Evolutionary conservation across 495 filamentous ascomycete species (phyloP).

Genomic region (Lepraria neglecta): DNA sequence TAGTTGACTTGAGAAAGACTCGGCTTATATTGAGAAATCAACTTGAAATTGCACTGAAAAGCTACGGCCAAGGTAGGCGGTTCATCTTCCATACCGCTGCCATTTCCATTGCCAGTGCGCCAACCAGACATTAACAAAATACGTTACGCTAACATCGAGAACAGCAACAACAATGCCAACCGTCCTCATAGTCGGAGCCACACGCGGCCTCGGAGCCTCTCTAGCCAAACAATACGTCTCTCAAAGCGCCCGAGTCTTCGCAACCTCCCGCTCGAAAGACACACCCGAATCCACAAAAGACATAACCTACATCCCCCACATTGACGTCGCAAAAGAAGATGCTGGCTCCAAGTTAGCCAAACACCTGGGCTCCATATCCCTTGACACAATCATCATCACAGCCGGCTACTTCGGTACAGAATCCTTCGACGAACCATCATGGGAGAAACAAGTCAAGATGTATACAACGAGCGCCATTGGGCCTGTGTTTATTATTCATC

Average conservation of each 20-base stretch:
- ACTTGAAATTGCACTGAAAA: too few species aligned
- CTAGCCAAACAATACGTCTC: slow-evolving; percentile 54
- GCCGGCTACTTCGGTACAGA: slow-evolving; percentile 66
- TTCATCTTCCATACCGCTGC: too few species aligned
- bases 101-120: too few species aligned
- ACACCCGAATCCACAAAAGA: slow-evolving; percentile 34
- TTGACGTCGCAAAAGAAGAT: slow-evolving; percentile 51
- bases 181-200: slow-evolving; percentile 61
- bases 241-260: slow-evolving; percentile 46
- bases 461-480: slow-evolving; percentile 63
- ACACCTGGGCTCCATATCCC: slow-evolving; percentile 38
- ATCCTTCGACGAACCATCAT: slow-evolving; percentile 55
- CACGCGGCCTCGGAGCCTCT: slow-evolving; percentile 58
- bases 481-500: slow-evolving; percentile 59
- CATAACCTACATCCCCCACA: slow-evolving; percentile 45
- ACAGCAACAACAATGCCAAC: slow-evolving; percentile 34
- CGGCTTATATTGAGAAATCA: too few species aligned
- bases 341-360: slow-evolving; percentile 48
- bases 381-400: slow-evolving; percentile 57
- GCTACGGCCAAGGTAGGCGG: too few species aligned
- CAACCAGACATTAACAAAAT: not conserved
- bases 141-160: not conserved
- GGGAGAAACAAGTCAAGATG: slow-evolving; percentile 60
- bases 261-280: slow-evolving; percentile 48
- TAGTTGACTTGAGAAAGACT: too few species aligned